phyloP scores from a whole-genome alignment of 1,284 basidiomycete species.

The Ceratobasidium sp. region DNA sequence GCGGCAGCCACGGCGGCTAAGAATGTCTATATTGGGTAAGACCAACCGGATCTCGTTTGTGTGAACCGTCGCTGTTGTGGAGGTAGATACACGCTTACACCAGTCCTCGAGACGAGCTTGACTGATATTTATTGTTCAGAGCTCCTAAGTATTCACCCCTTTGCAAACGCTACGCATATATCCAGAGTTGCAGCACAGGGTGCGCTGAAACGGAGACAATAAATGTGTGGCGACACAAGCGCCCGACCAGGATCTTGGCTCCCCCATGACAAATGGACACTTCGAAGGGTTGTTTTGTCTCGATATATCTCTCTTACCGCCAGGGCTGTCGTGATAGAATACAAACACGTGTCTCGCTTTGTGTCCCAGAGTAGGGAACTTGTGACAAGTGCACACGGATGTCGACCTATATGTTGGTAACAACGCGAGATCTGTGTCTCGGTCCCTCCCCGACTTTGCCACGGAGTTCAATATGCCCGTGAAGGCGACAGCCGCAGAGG shows the following conservation, averaged over 20 bases:
- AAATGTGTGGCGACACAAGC: no score
- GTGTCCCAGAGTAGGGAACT: conserved; percentile 11
- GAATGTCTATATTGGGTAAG: conserved; percentile 1
- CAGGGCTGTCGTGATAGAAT: not conserved
- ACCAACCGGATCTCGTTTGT: not conserved
- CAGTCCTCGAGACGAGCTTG: not conserved
- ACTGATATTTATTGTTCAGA: not conserved
- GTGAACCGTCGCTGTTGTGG: no score
- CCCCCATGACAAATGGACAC: conserved; percentile 13
- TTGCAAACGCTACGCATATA: conserved; percentile 21
- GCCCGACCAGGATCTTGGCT: not conserved
- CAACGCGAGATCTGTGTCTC: not conserved
- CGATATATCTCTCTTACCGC: conserved; percentile 3
- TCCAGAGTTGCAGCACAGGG: not conserved
- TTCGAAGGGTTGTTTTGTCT: not conserved
- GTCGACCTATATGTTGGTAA: conserved; percentile 24
- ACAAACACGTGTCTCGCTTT: conserved; percentile 29
- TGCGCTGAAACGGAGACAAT: not conserved
- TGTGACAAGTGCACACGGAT: not conserved
- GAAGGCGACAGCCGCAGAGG: conserved; percentile 25
- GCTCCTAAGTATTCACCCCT: not conserved
- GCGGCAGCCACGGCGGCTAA: not conserved
- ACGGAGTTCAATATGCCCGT: conserved; percentile 5
- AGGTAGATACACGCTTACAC: not conserved
- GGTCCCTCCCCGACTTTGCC: not conserved